Evolutionary conservation across 257 asterid species (phyloP).

Genomic region (Nicotiana paniculata): DNA sequence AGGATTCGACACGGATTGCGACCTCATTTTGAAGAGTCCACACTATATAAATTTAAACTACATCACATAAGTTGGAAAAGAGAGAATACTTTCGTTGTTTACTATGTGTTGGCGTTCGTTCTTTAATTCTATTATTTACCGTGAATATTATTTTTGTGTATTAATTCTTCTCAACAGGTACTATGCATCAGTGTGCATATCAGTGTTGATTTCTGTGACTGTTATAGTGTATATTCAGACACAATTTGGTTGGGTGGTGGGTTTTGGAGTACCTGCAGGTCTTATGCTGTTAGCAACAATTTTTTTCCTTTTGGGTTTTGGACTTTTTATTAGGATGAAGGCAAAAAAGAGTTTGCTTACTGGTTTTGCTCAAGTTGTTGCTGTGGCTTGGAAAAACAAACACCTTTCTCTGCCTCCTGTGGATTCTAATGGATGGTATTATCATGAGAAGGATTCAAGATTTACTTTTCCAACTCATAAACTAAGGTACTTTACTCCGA

Average conservation of each 20-base stretch:
- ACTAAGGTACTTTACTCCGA: constrained; percentile 28
- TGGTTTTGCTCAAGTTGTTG: constrained; percentile 42
- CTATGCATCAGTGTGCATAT: constrained; percentile 45
- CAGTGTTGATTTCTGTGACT: constrained; percentile 47
- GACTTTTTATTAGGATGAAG: constrained; percentile 37
- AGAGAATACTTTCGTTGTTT: too few relatives aligned
- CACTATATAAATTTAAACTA: too few relatives aligned
- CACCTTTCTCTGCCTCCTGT: constrained; percentile 20
- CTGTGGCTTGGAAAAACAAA: constrained; percentile 45
- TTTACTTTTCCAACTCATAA: constrained; percentile 29
- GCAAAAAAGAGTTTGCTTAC: constrained; percentile 49
- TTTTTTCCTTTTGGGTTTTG: constrained; percentile 41
- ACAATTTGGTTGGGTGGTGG: constrained; percentile 48
- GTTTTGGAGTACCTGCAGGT: constrained; percentile 58
- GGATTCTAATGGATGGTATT: constrained; percentile 19
- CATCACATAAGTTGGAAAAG: too few relatives aligned
- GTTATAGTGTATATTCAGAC: constrained; percentile 53
- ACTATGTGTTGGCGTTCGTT: not conserved
- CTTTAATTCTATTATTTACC: not conserved
- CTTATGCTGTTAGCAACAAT: constrained; percentile 43
- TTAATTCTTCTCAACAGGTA: constrained; percentile 11
- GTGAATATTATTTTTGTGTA: not conserved
- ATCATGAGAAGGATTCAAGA: constrained; percentile 27
- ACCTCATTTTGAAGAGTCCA: too few relatives aligned
- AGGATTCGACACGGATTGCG: too few relatives aligned